Percentiles rank a stretch among this genome's conserved stretches.
Conservation (phyloP, 2,329 filamentous ascomycete species). For the Coniochaeta sp. region DNA sequence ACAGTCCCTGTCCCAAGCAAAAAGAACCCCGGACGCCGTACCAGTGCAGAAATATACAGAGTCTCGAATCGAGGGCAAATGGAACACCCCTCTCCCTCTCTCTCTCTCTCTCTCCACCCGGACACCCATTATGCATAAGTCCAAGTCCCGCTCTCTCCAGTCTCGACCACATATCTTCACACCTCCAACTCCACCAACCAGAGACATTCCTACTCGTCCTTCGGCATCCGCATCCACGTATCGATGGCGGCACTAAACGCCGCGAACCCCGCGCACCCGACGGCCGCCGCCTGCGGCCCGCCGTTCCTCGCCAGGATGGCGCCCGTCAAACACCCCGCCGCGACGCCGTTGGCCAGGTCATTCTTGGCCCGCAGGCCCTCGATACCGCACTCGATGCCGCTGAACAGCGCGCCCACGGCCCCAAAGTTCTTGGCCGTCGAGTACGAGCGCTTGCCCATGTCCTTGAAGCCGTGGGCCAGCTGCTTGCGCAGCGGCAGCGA, state of each 20-base stretch:
- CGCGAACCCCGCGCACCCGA: conserved; percentile 90
- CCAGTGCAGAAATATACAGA: background rate
- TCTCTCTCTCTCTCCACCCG: background rate
- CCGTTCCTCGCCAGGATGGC: conserved; percentile 80
- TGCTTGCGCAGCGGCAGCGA: conserved; percentile 79
- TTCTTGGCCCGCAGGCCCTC: conserved; percentile 92
- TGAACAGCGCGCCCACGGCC: conserved; percentile 84
- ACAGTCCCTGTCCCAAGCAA: background rate
- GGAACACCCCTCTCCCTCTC: background rate
- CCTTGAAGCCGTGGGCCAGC: conserved; percentile 77
- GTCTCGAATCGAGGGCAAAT: background rate
- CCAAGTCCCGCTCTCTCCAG: background rate
- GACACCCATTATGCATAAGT: background rate
- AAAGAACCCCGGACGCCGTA: background rate
- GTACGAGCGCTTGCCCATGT: conserved; percentile 83
- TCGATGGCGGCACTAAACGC: conserved; percentile 91
- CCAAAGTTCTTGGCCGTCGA: conserved; percentile 91
- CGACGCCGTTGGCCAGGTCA: conserved; percentile 80
- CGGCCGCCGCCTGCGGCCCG: conserved; percentile 78
- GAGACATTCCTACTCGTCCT: conserved; percentile 38
- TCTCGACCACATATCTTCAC: background rate
- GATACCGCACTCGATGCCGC: conserved; percentile 91
- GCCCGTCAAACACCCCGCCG: conserved; percentile 85
- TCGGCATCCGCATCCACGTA: conserved; percentile 77
- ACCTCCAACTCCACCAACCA: background rate